A percentile compares a stretch with the other conserved stretches of the same genome.
phyloP scores from a whole-genome alignment of 164 flowering plant species.

The Berberis vulgaris region DNA sequence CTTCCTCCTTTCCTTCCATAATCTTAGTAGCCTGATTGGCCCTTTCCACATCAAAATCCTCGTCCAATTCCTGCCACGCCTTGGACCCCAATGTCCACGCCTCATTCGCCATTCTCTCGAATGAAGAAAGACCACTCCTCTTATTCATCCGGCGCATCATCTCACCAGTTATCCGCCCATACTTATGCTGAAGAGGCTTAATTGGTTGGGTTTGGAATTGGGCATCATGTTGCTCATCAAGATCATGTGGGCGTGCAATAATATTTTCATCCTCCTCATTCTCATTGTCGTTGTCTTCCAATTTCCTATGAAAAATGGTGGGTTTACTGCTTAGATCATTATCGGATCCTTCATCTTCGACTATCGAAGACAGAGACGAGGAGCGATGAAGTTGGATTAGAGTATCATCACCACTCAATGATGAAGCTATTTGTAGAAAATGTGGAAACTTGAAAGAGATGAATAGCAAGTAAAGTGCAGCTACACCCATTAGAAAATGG shows the following conservation, averaged over 20 bases:
- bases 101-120: conserved; percentile 85
- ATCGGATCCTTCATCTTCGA: too few relatives aligned
- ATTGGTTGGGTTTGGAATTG: conserved; percentile 22
- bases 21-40: conserved; percentile 16
- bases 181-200: conserved; percentile 35
- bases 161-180: conserved; percentile 64
- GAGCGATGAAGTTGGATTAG: too few relatives aligned
- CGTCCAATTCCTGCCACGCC: conserved; percentile 73
- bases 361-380: too few relatives aligned
- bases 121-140: conserved; percentile 36
- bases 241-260: neutral
- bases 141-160: conserved; percentile 43
- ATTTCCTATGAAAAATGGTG: conserved; percentile 27
- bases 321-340: too few relatives aligned
- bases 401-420: conserved; percentile 52
- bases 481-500: conserved; percentile 52
- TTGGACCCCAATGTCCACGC: conserved; percentile 79
- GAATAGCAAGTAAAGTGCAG: conserved; percentile 58
- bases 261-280: neutral
- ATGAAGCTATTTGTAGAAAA: conserved; percentile 43
- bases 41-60: conserved; percentile 29
- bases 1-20: conserved; percentile 11
- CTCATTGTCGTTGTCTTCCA: conserved; percentile 26
- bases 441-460: conserved; percentile 63
- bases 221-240: conserved; percentile 23